A percentile compares a stretch with the other conserved stretches of the same genome.
phyloP scores from a whole-genome alignment of 1,284 basidiomycete species.

The Clitocybe nebularis region DNA sequence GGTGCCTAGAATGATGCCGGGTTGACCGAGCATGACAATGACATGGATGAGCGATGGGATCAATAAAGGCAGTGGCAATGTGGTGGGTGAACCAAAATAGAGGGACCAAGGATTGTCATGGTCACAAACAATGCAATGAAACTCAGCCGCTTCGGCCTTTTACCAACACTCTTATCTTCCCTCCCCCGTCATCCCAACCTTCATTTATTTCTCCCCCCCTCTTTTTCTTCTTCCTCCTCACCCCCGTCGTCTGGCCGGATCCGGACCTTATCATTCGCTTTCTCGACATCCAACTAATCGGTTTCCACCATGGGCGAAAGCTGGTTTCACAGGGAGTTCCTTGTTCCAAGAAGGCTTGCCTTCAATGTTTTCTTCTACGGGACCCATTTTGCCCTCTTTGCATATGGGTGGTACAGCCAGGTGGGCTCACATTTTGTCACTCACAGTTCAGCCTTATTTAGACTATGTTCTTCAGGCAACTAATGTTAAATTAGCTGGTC shows the following conservation, averaged over 20 bases:
- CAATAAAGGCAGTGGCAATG: too few relatives aligned
- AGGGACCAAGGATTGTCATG: conserved; percentile 27
- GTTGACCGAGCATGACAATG: too few relatives aligned
- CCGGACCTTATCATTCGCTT: conserved; percentile 23
- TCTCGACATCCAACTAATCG: conserved; percentile 21
- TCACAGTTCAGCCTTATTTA: conserved; percentile 5
- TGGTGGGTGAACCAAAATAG: not conserved
- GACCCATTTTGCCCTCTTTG: conserved; percentile 64
- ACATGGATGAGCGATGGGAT: conserved; percentile 25
- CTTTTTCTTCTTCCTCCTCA: conserved; percentile 25
- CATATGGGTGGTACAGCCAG: conserved; percentile 79
- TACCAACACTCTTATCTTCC: conserved; percentile 15
- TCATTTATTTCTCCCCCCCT: conserved; percentile 23
- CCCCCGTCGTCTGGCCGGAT: conserved; percentile 50
- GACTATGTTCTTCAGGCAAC: conserved; percentile 42
- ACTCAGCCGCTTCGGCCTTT: conserved; percentile 14
- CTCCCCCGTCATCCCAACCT: conserved; percentile 23
- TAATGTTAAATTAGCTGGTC: conserved; percentile 59
- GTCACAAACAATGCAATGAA: conserved; percentile 23
- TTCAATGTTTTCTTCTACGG: conserved; percentile 81
- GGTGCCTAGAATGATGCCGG: too few relatives aligned
- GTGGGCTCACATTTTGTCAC: conserved; percentile 33
- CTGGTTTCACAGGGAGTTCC: conserved; percentile 71
- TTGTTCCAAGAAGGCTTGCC: conserved; percentile 54
- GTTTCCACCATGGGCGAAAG: conserved; percentile 48